These are phyloP conservation scores for Avena sativa DNA, from an alignment of 176 grass and related monocot species.

Conservation along the genomic window DNA sequence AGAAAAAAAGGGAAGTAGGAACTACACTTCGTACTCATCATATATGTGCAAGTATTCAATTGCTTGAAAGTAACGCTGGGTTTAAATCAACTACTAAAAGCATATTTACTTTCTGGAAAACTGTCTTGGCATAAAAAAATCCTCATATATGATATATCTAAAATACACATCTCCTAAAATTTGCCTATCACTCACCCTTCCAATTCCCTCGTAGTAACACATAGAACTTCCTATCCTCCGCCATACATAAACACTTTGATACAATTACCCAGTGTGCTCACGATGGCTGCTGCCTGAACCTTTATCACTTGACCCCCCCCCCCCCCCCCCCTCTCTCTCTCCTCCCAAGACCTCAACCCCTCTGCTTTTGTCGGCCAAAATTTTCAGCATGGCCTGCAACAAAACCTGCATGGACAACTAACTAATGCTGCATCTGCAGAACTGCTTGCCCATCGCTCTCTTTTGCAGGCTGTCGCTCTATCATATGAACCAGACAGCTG, in stretches of 20 bases:
- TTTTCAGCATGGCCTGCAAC: neutral
- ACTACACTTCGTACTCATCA: conserved; percentile 1
- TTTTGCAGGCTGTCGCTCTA: neutral
- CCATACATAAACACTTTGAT: neutral
- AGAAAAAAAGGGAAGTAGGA: neutral
- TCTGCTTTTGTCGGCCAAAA: neutral
- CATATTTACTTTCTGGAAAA: conserved; percentile 8
- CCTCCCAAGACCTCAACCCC: neutral
- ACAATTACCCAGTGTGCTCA: neutral
- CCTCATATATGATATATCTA: neutral
- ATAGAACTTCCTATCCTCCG: neutral
- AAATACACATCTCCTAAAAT: neutral
- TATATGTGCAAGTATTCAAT: neutral
- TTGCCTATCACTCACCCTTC: neutral
- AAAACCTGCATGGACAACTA: neutral
- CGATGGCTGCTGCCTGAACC: neutral
- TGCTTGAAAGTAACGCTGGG: conserved; percentile 13
- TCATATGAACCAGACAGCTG: neutral
- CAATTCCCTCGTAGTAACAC: neutral
- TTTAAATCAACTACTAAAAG: neutral
- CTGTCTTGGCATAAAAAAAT: neutral
- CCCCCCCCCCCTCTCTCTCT: neutral
- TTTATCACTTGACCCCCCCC: neutral
- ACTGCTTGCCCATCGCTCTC: neutral
- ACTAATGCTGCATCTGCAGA: neutral